phyloP scores from a whole-genome alignment of 2,329 filamentous ascomycete genomes.

The Cladosporium oxysporum region DNA sequence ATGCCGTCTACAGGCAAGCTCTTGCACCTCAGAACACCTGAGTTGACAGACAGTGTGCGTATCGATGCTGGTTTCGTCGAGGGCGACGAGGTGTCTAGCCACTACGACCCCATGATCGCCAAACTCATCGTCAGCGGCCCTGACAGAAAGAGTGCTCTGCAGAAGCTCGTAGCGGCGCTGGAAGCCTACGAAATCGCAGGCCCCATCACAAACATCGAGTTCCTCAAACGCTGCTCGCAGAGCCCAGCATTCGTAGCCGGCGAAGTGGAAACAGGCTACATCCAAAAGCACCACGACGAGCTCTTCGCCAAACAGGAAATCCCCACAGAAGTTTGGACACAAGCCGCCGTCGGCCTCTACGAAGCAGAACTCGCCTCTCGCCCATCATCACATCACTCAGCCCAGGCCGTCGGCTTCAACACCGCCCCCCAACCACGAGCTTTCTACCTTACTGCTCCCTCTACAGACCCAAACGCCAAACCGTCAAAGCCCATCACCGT shows the following conservation, averaged over 20 bases:
- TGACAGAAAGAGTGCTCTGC: constrained; percentile 76
- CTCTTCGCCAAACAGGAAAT: constrained; percentile 68
- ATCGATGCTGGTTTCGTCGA: constrained; percentile 92
- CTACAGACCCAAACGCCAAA: constrained; percentile 46
- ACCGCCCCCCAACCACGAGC: constrained; percentile 61
- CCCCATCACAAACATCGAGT: constrained; percentile 93
- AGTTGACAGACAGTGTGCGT: constrained; percentile 69
- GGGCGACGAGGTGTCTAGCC: constrained; percentile 88
- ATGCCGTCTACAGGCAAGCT: constrained; percentile 90
- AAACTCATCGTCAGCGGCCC: constrained; percentile 90
- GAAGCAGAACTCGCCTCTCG: constrained; percentile 44
- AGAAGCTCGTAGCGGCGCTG: constrained; percentile 77
- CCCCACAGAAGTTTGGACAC: constrained; percentile 74
- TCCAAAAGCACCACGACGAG: constrained; percentile 79
- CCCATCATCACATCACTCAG: constrained; percentile 29
- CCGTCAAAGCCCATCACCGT: constrained; percentile 39
- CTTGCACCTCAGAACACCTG: constrained; percentile 76
- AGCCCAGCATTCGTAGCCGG: constrained; percentile 81
- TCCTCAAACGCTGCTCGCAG: constrained; percentile 82
- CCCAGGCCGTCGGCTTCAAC: constrained; percentile 57
- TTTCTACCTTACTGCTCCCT: constrained; percentile 55
- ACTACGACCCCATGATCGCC: constrained; percentile 98
- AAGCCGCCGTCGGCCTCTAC: constrained; percentile 76
- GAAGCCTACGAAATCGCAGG: constrained; percentile 91
- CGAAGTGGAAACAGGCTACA: constrained; percentile 94